A percentile compares a stretch with the other conserved stretches of the same genome.
Conservation (phyloP, 2,329 filamentous ascomycete species). For the Aaosphaeria pasadenensis region DNA sequence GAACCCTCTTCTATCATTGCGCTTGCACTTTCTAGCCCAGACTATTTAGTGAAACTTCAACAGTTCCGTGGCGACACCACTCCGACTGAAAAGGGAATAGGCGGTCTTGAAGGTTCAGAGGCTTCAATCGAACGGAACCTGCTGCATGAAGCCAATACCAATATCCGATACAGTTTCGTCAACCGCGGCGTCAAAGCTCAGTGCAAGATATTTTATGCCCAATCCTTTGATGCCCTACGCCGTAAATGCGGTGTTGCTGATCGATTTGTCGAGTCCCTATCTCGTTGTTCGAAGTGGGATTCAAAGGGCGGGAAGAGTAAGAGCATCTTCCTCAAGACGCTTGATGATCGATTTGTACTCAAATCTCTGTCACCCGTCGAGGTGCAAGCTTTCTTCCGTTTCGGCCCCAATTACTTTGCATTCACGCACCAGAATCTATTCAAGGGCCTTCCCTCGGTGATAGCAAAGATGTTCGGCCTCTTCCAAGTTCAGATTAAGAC, state of each 20-base stretch:
- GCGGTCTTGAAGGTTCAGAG: constrained; percentile 45
- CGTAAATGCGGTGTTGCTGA: constrained; percentile 91
- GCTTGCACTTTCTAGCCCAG: constrained; percentile 81
- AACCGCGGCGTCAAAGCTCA: constrained; percentile 93
- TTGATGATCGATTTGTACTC: constrained; percentile 90
- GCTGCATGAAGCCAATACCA: constrained; percentile 79
- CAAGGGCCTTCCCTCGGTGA: constrained; percentile 87
- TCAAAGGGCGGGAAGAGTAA: constrained; percentile 98
- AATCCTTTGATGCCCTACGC: constrained; percentile 93
- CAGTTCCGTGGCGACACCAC: constrained; percentile 53
- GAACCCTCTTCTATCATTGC: constrained; percentile 96
- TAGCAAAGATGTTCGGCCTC: constrained; percentile 98
- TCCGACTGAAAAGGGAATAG: constrained; percentile 15
- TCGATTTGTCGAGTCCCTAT: constrained; percentile 91
- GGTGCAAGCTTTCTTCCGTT: constrained; percentile 88
- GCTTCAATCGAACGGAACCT: constrained; percentile 81
- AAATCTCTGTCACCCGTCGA: constrained; percentile 90
- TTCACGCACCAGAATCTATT: constrained; percentile 97
- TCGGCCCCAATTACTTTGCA: constrained; percentile 94
- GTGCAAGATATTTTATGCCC: constrained; percentile 98
- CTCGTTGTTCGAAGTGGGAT: constrained; percentile 95
- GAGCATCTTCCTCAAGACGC: constrained; percentile 92
- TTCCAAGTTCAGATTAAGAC: constrained; percentile 98
- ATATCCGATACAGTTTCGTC: constrained; percentile 93
- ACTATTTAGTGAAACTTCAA: constrained; percentile 78